phyloP scores from a whole-genome alignment of 495 filamentous ascomycete genomes.

The Beverwykella pulmonaria region DNA sequence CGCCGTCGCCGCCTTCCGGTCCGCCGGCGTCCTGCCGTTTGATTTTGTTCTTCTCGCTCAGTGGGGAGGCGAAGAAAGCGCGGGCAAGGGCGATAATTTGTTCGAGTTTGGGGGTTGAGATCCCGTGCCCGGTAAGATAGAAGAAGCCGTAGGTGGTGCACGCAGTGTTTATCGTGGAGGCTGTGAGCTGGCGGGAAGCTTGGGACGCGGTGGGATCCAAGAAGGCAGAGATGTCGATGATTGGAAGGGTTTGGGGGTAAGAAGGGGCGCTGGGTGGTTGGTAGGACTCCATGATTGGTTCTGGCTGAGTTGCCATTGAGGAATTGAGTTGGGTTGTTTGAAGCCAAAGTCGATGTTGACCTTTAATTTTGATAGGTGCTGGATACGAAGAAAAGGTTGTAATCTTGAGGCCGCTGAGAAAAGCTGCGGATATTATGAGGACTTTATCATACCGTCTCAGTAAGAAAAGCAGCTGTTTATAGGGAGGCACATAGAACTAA shows the following conservation, averaged over 20 bases:
- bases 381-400: no score
- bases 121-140: conserved; percentile 45
- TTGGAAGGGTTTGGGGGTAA: conserved; percentile 27
- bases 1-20: conserved; percentile 36
- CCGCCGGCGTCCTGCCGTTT: conserved; percentile 33
- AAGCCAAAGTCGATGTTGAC: no score
- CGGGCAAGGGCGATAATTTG: conserved; percentile 39
- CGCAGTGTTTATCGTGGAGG: conserved; percentile 32
- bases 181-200: conserved; percentile 10
- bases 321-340: no score
- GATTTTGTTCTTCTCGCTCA: conserved; percentile 39
- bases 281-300: not conserved
- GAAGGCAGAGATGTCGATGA: conserved; percentile 41
- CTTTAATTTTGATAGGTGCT: no score
- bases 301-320: not conserved
- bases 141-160: conserved; percentile 44
- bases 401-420: no score
- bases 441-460: no score
- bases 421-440: no score
- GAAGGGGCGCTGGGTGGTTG: not conserved
- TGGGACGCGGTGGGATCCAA: conserved; percentile 23
- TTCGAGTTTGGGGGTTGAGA: conserved; percentile 32
- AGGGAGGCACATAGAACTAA: no score
- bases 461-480: no score
- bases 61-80: conserved; percentile 40